Percentiles rank a stretch among this genome's conserved stretches.
phyloP scores from a whole-genome alignment of 441 rosid genomes.

The Jatropha multifida region DNA sequence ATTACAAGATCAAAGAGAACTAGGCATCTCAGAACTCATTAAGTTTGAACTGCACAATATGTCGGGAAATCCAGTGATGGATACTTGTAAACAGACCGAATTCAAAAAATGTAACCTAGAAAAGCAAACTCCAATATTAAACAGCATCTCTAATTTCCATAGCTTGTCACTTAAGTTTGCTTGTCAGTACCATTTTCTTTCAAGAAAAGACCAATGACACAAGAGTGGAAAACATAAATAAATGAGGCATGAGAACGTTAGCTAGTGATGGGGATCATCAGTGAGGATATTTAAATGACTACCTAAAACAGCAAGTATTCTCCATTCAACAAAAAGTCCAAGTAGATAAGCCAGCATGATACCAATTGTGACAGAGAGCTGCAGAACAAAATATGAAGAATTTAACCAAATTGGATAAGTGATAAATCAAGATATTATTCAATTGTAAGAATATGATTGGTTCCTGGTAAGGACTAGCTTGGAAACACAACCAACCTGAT shows the following conservation, averaged over 20 bases:
- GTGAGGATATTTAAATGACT: constrained; percentile 30
- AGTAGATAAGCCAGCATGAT: constrained; percentile 82
- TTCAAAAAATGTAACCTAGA: background rate
- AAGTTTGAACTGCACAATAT: background rate
- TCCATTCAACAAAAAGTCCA: constrained; percentile 80
- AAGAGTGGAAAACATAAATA: background rate
- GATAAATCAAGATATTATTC: constrained; percentile 1
- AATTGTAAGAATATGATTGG: constrained; percentile 1
- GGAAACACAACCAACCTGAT: constrained; percentile 59
- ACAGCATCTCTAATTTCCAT: constrained; percentile 10
- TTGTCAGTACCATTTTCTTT: background rate
- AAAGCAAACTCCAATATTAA: background rate
- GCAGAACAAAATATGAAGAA: constrained; percentile 19
- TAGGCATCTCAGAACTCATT: constrained; percentile 6
- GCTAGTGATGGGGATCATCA: constrained; percentile 1
- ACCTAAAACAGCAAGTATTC: constrained; percentile 87
- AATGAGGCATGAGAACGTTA: background rate
- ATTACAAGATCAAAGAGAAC: background rate
- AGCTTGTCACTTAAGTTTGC: background rate
- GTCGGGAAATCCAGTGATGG: background rate
- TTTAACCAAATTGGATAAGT: background rate
- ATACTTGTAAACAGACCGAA: background rate
- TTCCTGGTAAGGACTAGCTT: constrained; percentile 9
- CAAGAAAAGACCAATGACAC: constrained; percentile 9
- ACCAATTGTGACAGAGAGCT: constrained; percentile 92